Evolutionary conservation across 2,329 filamentous ascomycete genomes (phyloP), one percentile per base, ranked within the genome.

Genomic region (Colletotrichum chrysophilum): DNA sequence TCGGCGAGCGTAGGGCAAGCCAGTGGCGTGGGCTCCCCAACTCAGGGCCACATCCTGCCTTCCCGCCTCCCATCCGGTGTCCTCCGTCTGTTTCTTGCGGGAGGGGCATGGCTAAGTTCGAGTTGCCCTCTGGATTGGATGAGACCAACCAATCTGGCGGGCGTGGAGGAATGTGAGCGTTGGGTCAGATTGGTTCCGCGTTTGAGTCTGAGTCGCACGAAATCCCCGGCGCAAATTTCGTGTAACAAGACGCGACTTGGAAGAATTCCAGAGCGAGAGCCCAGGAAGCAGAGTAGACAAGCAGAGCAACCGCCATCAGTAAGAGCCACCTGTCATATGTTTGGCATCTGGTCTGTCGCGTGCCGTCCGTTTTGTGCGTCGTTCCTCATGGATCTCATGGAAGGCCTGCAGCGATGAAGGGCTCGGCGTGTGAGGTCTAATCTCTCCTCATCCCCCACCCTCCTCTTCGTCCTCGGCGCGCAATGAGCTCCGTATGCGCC

Each of bases 341-440:
- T 68, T 38, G 66, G 52, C 52, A 34, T 36, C 66, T 43, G 52
- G n/a, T 26, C 32, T 58, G 66, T 34, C 66, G 24, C 52, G 36
- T 38, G 32, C 32, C 52, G 66, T 24, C 14, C 26, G 38, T 21
- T 32, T 38, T 52, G 62, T 32, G 16, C 48, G 52, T 68, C 52
- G 66, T 68, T n/a, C 52, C 48, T 60, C 21, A 60, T 16, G 24
- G 58, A 38, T 66, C 38, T 66, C 34, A 26, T 61, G 18, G 60
- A 32, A 48, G 61, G 48, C 36, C 18, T 16, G 58, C 24, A 34
- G 30, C 30, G 48, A 21, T 21, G 58, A 16, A 34, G 30, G n/a
- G 48, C 30, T 26, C 68, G 72, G 72, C 72, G 72, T 56, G 69
- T 60, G 55, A 75, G 4, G 69, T 75, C 56, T 75, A 62, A 72